These are phyloP conservation scores for Verbascum thapsus DNA, from an alignment of 257 asterid genomes.

Conservation along the genomic window DNA sequence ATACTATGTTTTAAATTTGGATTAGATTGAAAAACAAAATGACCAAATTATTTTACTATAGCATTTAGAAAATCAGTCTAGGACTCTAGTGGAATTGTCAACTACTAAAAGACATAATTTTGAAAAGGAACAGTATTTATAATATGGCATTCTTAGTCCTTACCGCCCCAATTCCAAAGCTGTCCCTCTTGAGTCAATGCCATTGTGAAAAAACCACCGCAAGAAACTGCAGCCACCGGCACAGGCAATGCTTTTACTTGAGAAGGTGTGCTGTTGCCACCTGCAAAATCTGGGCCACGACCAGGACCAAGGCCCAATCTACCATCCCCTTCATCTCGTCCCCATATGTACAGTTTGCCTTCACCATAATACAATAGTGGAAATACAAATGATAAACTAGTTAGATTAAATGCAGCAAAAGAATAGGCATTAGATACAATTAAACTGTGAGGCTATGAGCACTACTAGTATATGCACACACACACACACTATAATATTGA, in stretches of 20 bases:
- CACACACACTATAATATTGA: no score
- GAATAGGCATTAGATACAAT: not conserved
- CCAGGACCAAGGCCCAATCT: slow-evolving; percentile 96
- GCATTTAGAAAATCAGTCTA: no score
- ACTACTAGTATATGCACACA: no score
- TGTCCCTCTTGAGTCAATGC: slow-evolving; percentile 84
- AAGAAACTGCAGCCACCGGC: slow-evolving; percentile 82
- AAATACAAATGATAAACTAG: slow-evolving; percentile 29
- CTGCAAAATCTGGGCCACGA: slow-evolving; percentile 91
- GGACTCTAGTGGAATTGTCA: no score
- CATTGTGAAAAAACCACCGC: slow-evolving; percentile 99
- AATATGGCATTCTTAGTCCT: slow-evolving; percentile 35
- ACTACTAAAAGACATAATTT: no score
- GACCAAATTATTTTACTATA: no score
- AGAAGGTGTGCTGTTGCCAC: slow-evolving; percentile 86
- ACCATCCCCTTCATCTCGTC: slow-evolving; percentile 99
- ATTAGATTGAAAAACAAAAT: no score
- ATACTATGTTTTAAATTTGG: no score
- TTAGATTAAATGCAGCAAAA: slow-evolving; percentile 28
- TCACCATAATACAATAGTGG: slow-evolving; percentile 25
- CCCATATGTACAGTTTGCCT: slow-evolving; percentile 94
- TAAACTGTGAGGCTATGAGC: not conserved
- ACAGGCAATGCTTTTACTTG: slow-evolving; percentile 71
- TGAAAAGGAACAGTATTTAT: not conserved
- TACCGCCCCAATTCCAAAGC: slow-evolving; percentile 99